A percentile compares a stretch with the other conserved stretches of the same genome.
Conservation (phyloP, 2,329 filamentous ascomycete species). For the Fusarium coffeatum region DNA sequence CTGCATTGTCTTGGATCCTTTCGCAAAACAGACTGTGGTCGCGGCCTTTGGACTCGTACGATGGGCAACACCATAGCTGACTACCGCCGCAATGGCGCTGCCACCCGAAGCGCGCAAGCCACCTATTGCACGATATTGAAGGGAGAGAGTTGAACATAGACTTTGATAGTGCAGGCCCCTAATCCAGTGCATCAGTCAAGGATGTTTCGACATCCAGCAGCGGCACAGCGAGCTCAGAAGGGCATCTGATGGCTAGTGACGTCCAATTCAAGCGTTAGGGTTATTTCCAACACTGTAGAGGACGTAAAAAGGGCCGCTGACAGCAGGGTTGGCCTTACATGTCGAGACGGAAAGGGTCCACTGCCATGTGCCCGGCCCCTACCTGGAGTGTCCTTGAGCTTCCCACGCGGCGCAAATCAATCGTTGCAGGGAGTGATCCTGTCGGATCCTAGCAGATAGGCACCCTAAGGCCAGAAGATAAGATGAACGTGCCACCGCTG, state of each 20-base stretch:
- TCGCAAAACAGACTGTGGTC: slow-evolving; percentile 34
- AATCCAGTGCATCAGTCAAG: slow-evolving; percentile 23
- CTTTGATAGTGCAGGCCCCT: slow-evolving; percentile 25
- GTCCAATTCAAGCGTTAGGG: slow-evolving; percentile 19
- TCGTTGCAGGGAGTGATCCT: slow-evolving; percentile 34
- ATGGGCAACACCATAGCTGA: slow-evolving; percentile 31
- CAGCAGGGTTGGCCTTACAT: slow-evolving; percentile 40
- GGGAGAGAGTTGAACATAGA: slow-evolving; percentile 27
- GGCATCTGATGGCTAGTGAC: slow-evolving; percentile 23
- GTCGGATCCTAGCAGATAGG: slow-evolving; percentile 1
- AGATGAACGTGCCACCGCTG: slow-evolving; percentile 32
- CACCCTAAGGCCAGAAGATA: slow-evolving; percentile 16
- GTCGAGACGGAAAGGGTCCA: slow-evolving; percentile 39
- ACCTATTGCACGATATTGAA: slow-evolving; percentile 32
- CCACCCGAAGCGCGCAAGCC: slow-evolving; percentile 33
- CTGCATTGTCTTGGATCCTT: slow-evolving; percentile 25
- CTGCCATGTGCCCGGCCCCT: slow-evolving; percentile 45
- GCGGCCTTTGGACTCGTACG: slow-evolving; percentile 41
- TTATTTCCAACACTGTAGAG: slow-evolving; percentile 18
- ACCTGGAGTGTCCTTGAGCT: slow-evolving; percentile 35
- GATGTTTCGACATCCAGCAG: slow-evolving; percentile 31
- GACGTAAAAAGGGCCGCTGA: slow-evolving; percentile 26
- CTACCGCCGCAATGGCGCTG: slow-evolving; percentile 21
- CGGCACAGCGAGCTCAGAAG: slow-evolving; percentile 28
- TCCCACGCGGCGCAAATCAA: slow-evolving; percentile 29